These are phyloP conservation scores for Panus rudis DNA, from an alignment of 768 basidiomycete genomes.

Conservation along the genomic window DNA sequence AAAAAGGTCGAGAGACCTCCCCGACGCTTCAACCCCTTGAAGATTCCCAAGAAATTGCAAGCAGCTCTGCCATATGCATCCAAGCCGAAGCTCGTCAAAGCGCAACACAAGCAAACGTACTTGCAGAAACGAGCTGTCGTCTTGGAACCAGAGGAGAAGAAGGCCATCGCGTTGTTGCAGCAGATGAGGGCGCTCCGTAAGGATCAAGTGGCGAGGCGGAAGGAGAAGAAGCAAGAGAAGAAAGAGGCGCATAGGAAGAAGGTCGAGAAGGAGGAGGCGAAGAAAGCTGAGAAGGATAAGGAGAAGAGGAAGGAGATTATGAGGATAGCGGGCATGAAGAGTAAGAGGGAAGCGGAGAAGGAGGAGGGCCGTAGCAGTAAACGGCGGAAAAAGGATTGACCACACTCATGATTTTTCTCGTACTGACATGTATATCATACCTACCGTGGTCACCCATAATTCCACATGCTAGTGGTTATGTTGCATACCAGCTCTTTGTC, in stretches of 20 bases:
- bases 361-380: constrained; percentile 55
- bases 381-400: constrained; percentile 22
- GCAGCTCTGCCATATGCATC: constrained; percentile 85
- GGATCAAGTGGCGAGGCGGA: constrained; percentile 72
- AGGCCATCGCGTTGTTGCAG: constrained; percentile 83
- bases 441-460: too few species aligned
- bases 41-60: constrained; percentile 86
- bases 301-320: constrained; percentile 75
- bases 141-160: constrained; percentile 92
- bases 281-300: constrained; percentile 60
- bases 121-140: constrained; percentile 92
- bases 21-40: constrained; percentile 86
- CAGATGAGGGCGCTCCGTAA: constrained; percentile 90
- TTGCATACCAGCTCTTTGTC: background rate
- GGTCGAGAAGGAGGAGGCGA: constrained; percentile 59
- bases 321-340: constrained; percentile 64
- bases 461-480: too few species aligned
- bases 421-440: too few species aligned
- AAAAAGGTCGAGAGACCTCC: constrained; percentile 71
- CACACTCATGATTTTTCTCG: too few species aligned
- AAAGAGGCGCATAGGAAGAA: constrained; percentile 63
- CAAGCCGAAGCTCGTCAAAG: constrained; percentile 79
- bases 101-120: constrained; percentile 75
- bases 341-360: constrained; percentile 53
- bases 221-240: constrained; percentile 83